Percentiles rank a stretch among this genome's conserved stretches.
Evolutionary conservation across 176 grass and related monocot species (phyloP).

Genomic region (Areca catechu): DNA sequence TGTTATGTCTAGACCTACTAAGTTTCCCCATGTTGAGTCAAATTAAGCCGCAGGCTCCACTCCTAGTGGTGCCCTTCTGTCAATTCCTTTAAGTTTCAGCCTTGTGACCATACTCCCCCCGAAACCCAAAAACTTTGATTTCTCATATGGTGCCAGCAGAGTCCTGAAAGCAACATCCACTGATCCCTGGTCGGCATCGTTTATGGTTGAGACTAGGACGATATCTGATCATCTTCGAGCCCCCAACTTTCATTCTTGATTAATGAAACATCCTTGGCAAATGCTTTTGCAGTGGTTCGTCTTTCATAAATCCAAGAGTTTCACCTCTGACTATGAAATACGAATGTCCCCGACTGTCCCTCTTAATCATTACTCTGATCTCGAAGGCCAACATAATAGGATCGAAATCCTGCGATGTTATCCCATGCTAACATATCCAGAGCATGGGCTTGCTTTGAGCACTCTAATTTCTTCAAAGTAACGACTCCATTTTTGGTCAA

Average conservation of each 20-base stretch:
- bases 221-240: conserved; percentile 46
- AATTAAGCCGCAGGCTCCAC: conserved; percentile 44
- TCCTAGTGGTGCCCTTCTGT: conserved; percentile 26
- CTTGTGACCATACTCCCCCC: conserved; percentile 30
- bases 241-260: conserved; percentile 50
- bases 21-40: conserved; percentile 45
- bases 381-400: too few relatives aligned
- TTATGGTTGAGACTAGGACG: conserved; percentile 47
- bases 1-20: conserved; percentile 41
- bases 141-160: conserved; percentile 30
- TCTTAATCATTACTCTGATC: too few relatives aligned
- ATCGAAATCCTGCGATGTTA: too few relatives aligned
- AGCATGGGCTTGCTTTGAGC: too few relatives aligned
- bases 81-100: conserved; percentile 33
- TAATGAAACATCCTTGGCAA: conserved; percentile 64
- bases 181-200: conserved; percentile 38
- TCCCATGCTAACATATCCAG: too few relatives aligned
- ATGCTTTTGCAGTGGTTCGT: conserved; percentile 60
- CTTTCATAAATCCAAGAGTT: conserved; percentile 80
- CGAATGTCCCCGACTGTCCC: too few relatives aligned
- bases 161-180: conserved; percentile 39
- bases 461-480: too few relatives aligned
- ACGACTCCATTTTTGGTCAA: too few relatives aligned
- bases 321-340: too few relatives aligned
- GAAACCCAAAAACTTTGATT: conserved; percentile 32